Evolutionary conservation across 495 filamentous ascomycete genomes (phyloP), one percentile per base, ranked within the genome.

Genomic region (Annulohypoxylon bovei): DNA sequence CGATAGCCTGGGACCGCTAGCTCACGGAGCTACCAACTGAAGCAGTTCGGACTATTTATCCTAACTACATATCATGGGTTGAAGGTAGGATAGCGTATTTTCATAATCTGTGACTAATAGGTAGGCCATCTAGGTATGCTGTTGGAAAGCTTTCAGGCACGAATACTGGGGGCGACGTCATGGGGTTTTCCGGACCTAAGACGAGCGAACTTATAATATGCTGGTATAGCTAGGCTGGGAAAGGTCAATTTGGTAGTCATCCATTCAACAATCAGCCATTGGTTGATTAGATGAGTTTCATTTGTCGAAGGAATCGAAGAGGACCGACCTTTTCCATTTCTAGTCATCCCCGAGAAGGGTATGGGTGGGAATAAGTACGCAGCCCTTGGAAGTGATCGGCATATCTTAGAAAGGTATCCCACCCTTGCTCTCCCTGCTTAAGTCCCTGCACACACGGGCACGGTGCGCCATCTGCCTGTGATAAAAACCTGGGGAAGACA

Each of bases 361-460:
- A 23, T 55, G 42, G 40, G 52, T 62, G 35, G 53, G 32, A 52
- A 32, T 22, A n/a, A 42, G 54, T 57, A 53, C 61, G 32, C 27
- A 47, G 40, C 65, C 60, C 63, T 64, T 61, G 64, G 57, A 60
- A 68, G 18, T 56, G 70, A 72, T 72, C 70, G 70, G 70, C 70
- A 68, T 72, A 63, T 67, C 69, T 72, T 22, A 72, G 59, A 72
- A 72, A 67, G 69, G 69, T 54, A 72, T 72, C 69, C 69, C 69
- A 72, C 58, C 60, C 60, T 55, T 57, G 46, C 58, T 39, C 42
- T 40, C 59, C 40, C 40, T 61, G 23, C 11, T 18, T 20, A 63
- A 49, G 18, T 37, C 63, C 69, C 53, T 67, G 68, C 35, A 72
- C 52, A 60, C 52, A 46, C 18, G 33, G 65, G 60, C 60, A 68